Evolutionary conservation across 78 protist species (phyloP), one percentile per base, ranked within the genome.

Genomic region (Speleostelium caveatum): DNA sequence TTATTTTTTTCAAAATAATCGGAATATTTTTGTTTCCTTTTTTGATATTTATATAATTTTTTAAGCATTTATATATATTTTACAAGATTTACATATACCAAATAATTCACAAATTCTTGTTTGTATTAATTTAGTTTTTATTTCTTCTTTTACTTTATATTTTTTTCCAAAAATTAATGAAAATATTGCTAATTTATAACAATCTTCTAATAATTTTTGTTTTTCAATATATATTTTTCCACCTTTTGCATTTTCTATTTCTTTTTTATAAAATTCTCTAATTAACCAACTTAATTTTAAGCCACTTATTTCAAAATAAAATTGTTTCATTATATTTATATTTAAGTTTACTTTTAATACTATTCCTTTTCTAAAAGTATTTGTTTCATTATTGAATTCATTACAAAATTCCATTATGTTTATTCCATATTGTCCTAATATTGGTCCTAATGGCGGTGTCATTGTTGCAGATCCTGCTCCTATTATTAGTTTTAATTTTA

Each of bases 381-480:
- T 65, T 30, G 72, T 65, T 65, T 65, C 72, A 14, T 33, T 36
- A 65, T 65, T 65, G 3, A 65, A 65, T 32, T 65, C 72, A 36
- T 65, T 65, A 65, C 36, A 65, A 38, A 65, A 65, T 65, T 65
- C 72, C 14, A 65, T 65, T 28, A 33, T 65, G 35, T 65, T 65
- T 65, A 65, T 65, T 36, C 72, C 72, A 65, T 65, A 65, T 38
- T 65, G 72, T 19, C 72, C 72, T 65, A 65, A 65, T 28, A 32
- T 65, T 38, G 72, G 72, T 38, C 72, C 72, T 65, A 65, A 65
- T 65, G 72, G 72, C 35, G 72, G 72, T 36, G 72, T 65, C 72
- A 65, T 65, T 17, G 72, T 28, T 8, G 72, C 72, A 19, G 33
- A 35, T 65, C 72, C 72, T 38, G 72, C 72, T 32, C 72, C 72